These are phyloP conservation scores for Penicillium sp. DNA, from an alignment of 2,329 filamentous ascomycete species.

Conservation along the genomic window DNA sequence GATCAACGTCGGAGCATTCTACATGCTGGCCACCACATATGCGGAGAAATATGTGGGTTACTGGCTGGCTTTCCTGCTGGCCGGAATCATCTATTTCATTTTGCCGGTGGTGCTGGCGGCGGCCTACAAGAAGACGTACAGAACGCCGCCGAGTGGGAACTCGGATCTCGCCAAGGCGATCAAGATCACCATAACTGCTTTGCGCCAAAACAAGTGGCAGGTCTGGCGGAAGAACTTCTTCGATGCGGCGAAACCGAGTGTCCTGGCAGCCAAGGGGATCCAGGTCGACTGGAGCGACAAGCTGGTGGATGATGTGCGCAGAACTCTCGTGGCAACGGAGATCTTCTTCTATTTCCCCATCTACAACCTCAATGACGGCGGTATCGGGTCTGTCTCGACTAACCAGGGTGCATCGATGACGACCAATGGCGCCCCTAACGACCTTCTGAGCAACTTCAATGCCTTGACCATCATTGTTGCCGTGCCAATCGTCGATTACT, in stretches of 20 bases:
- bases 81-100: constrained; percentile 30
- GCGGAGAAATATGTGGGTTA: constrained; percentile 24
- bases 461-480: constrained; percentile 41
- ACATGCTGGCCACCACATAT: constrained; percentile 32
- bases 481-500: too few relatives aligned
- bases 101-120: constrained; percentile 28
- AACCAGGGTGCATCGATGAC: constrained; percentile 44
- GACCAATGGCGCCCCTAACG: constrained; percentile 41
- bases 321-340: too few relatives aligned
- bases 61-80: constrained; percentile 21
- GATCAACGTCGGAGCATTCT: constrained; percentile 30
- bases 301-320: too few relatives aligned
- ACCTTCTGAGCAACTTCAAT: constrained; percentile 40
- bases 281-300: constrained; percentile 28
- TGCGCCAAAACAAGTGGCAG: not conserved
- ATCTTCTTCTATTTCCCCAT: too few relatives aligned
- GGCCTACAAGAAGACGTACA: constrained; percentile 30
- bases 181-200: not conserved
- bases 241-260: constrained; percentile 31
- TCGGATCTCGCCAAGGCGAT: constrained; percentile 12
- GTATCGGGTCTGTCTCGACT: constrained; percentile 44
- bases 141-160: constrained; percentile 27
- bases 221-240: constrained; percentile 21
- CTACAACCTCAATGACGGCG: constrained; percentile 34
- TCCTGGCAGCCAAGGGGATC: too few relatives aligned